Percentiles rank a stretch among this genome's conserved stretches.
phyloP scores from a whole-genome alignment of 345 rosid species.

The Dipteronia sinensis region DNA sequence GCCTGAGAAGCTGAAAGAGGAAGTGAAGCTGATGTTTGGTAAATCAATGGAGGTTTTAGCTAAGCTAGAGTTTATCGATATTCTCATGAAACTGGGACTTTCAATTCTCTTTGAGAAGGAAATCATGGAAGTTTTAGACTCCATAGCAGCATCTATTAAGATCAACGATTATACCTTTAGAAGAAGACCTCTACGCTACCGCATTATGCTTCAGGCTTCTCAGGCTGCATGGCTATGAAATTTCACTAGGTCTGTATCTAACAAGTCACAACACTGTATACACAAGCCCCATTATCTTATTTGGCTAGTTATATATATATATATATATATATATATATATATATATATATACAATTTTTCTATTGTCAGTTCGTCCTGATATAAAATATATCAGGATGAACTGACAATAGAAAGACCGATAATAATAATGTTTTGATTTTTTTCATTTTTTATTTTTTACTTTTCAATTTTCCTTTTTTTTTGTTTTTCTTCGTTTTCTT shows the following conservation, averaged over 20 bases:
- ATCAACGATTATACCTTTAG: not conserved
- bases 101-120: constrained; percentile 33
- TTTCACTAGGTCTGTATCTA: constrained; percentile 36
- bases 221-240: constrained; percentile 41
- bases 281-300: no score
- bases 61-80: constrained; percentile 40
- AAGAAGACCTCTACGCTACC: constrained; percentile 30
- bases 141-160: constrained; percentile 6
- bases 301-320: no score
- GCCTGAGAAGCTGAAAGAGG: constrained; percentile 23
- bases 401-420: no score
- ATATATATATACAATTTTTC: no score
- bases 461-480: no score
- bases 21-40: constrained; percentile 28
- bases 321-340: no score
- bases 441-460: no score
- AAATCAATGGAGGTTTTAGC: constrained; percentile 27
- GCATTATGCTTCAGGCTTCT: constrained; percentile 49
- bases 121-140: constrained; percentile 30
- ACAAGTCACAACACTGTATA: no score
- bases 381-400: no score
- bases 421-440: no score
- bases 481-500: no score
- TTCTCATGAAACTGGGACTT: constrained; percentile 40
- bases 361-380: no score